A percentile compares a stretch with the other conserved stretches of the same genome.
Evolutionary conservation across 108 stramenopile genomes (phyloP).

Genomic region (Skeletonema costatum): DNA sequence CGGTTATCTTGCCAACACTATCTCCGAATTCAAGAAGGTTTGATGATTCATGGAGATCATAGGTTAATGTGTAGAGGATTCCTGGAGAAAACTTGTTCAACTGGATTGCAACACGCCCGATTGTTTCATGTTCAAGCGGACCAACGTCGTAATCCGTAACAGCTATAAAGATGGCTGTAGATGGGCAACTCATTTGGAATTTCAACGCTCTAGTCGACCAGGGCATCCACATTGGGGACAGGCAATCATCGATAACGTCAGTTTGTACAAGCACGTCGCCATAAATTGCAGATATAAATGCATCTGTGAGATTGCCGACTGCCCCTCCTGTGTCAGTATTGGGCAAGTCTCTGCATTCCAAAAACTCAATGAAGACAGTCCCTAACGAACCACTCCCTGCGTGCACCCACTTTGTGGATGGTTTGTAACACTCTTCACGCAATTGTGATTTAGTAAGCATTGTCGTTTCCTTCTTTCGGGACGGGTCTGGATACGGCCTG

Average conservation of each 20-base stretch:
- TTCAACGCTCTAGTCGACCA: conserved; percentile 76
- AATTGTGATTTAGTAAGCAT: conserved; percentile 57
- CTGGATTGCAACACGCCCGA: conserved; percentile 65
- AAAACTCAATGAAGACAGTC: conserved; percentile 59
- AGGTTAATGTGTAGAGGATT: conserved; percentile 60
- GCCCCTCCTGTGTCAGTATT: conserved; percentile 65
- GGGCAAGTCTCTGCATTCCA: conserved; percentile 58
- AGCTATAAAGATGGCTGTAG: conserved; percentile 55
- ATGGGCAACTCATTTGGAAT: conserved; percentile 66
- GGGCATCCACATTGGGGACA: conserved; percentile 71
- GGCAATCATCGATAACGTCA: conserved; percentile 64
- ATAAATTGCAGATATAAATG: conserved; percentile 50
- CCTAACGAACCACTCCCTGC: conserved; percentile 59
- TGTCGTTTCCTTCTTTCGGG: conserved; percentile 38
- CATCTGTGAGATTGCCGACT: conserved; percentile 64
- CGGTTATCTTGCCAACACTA: conserved; percentile 62
- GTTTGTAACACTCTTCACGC: conserved; percentile 45
- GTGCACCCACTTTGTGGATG: conserved; percentile 68
- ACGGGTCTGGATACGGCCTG: conserved; percentile 76
- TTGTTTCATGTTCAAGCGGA: conserved; percentile 57
- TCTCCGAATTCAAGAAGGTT: conserved; percentile 55
- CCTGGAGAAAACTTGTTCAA: conserved; percentile 57
- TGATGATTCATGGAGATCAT: conserved; percentile 57
- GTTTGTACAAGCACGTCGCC: conserved; percentile 60
- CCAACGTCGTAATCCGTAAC: conserved; percentile 68